A percentile compares a stretch with the other conserved stretches of the same genome.
Conservation (phyloP, 257 asterid species). For the Nicotiana otophora region DNA sequence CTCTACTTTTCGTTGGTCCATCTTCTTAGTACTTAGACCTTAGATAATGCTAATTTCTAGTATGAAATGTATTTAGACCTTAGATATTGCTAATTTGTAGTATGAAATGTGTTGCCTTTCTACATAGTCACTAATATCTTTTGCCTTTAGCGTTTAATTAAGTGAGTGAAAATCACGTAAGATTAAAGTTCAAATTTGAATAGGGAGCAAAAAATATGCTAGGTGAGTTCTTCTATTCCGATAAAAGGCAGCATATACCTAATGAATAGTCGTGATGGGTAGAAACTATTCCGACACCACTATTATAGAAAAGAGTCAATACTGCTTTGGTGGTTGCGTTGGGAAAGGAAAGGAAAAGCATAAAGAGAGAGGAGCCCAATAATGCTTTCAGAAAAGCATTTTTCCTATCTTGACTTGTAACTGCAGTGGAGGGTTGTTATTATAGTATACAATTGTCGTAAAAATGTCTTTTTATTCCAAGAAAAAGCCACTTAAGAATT, state of each 20-base stretch:
- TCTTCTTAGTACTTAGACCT: not conserved
- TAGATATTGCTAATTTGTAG: not conserved
- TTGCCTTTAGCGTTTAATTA: too few relatives aligned
- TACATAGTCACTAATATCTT: too few relatives aligned
- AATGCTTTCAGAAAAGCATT: not conserved
- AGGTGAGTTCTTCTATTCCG: too few relatives aligned
- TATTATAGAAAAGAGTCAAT: not conserved
- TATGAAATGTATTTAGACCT: not conserved
- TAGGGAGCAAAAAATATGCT: too few relatives aligned
- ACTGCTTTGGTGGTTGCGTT: not conserved
- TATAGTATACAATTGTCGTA: not conserved
- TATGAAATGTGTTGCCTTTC: not conserved
- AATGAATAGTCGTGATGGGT: too few relatives aligned
- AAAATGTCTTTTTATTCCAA: conserved; percentile 3
- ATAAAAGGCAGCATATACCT: too few relatives aligned
- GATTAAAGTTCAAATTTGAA: too few relatives aligned
- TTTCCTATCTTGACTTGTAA: not conserved
- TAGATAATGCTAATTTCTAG: not conserved
- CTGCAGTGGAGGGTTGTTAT: not conserved
- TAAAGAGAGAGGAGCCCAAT: not conserved
- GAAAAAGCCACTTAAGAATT: not conserved
- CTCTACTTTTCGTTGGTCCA: not conserved
- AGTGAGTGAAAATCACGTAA: too few relatives aligned
- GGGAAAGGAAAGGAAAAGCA: not conserved
- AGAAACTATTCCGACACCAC: too few relatives aligned